These are phyloP conservation scores for Penicillium mononematosum DNA, from an alignment of 495 filamentous ascomycete genomes.

Conservation along the genomic window DNA sequence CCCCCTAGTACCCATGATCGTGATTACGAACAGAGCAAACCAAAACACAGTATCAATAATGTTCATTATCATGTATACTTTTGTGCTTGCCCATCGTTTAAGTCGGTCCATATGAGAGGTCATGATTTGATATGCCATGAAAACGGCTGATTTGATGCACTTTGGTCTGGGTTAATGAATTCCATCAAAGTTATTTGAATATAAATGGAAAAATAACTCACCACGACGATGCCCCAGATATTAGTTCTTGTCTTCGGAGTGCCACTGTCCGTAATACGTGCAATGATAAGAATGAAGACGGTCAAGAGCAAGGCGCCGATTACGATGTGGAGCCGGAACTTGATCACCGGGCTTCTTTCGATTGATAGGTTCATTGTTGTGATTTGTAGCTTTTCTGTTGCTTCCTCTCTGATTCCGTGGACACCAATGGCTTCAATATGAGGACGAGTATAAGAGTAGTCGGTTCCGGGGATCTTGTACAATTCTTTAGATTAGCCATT, in stretches of 20 bases:
- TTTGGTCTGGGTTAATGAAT: slow-evolving; percentile 2
- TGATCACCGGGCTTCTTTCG: background rate
- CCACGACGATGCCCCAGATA: slow-evolving; percentile 32
- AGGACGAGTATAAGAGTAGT: background rate
- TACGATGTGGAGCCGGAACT: slow-evolving; percentile 16
- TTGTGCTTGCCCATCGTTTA: slow-evolving; percentile 32
- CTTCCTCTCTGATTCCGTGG: background rate
- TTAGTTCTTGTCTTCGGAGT: slow-evolving; percentile 24
- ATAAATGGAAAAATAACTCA: slow-evolving; percentile 9
- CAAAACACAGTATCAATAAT: slow-evolving; percentile 37
- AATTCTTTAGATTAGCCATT: background rate
- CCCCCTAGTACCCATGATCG: slow-evolving; percentile 16
- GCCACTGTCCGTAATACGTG: slow-evolving; percentile 21
- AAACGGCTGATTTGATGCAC: slow-evolving; percentile 35
- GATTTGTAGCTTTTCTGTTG: background rate
- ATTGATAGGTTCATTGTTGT: background rate
- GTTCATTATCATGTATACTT: slow-evolving; percentile 31
- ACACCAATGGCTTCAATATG: background rate
- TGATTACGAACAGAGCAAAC: slow-evolving; percentile 32
- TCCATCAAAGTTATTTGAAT: background rate
- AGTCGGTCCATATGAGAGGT: slow-evolving; percentile 25
- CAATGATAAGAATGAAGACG: slow-evolving; percentile 28
- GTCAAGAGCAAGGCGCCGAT: slow-evolving; percentile 18
- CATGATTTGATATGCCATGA: slow-evolving; percentile 35
- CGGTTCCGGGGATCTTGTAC: background rate